Percentiles rank a stretch among this genome's conserved stretches.
These are phyloP conservation scores for Ophiocordyceps robertsii DNA, from an alignment of 2,329 filamentous ascomycete species.

Conservation along the genomic window DNA sequence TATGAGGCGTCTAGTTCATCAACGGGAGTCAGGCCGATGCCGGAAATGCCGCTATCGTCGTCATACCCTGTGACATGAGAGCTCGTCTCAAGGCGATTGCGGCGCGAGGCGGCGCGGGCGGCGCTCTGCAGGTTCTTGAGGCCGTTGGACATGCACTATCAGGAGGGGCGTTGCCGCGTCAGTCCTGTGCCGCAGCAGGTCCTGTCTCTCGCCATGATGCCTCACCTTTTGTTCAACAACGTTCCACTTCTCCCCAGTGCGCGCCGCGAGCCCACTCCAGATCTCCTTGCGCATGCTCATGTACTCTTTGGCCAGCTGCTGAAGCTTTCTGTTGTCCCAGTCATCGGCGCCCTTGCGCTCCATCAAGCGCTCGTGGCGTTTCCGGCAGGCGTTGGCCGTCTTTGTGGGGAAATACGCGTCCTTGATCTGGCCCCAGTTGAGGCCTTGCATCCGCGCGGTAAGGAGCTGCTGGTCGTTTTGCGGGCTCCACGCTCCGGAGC, in stretches of 20 bases:
- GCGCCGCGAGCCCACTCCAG: conserved; percentile 61
- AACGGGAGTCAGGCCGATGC: conserved; percentile 43
- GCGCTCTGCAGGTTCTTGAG: conserved; percentile 67
- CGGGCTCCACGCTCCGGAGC: conserved; percentile 57
- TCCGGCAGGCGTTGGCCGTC: conserved; percentile 73
- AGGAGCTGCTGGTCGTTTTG: conserved; percentile 65
- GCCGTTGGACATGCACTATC: conserved; percentile 64
- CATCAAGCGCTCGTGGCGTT: conserved; percentile 75
- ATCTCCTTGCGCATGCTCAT: conserved; percentile 69
- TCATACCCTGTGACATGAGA: conserved; percentile 34
- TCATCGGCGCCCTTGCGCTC: conserved; percentile 62
- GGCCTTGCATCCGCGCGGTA: conserved; percentile 55
- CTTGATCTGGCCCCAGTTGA: conserved; percentile 78
- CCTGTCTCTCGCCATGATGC: background rate
- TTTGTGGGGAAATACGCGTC: conserved; percentile 64
- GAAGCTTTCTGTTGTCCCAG: conserved; percentile 65
- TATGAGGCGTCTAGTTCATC: conserved; percentile 45
- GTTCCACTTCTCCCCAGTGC: conserved; percentile 72
- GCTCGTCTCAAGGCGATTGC: conserved; percentile 42
- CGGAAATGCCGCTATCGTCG: conserved; percentile 60
- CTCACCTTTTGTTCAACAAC: conserved; percentile 49
- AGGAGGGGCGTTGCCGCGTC: background rate
- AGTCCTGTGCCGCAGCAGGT: background rate
- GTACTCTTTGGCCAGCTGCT: conserved; percentile 64
- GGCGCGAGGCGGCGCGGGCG: conserved; percentile 50